Conservation (phyloP, 441 rosid genomes). For the Corymbia citriodora region DNA sequence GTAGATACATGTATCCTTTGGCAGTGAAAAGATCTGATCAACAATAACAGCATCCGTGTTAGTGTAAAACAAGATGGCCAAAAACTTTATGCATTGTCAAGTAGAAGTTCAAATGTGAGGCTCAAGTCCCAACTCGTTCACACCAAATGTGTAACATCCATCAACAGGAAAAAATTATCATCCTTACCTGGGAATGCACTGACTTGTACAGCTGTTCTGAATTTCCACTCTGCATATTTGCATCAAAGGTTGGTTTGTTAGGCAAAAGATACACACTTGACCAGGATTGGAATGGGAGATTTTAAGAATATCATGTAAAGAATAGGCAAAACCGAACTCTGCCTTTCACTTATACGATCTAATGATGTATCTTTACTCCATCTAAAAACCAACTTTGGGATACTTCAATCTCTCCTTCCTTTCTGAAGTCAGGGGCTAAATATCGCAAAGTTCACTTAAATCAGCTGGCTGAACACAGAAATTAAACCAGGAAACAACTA, state of each 20-base stretch:
- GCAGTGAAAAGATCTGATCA: conserved; percentile 73
- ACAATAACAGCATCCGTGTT: neutral
- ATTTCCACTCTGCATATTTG: conserved; percentile 65
- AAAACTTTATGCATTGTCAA: neutral
- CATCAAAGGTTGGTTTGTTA: neutral
- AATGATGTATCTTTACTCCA: neutral
- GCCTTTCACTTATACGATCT: neutral
- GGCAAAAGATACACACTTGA: neutral
- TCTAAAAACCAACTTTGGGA: neutral
- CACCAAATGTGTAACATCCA: neutral
- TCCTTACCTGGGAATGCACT: conserved; percentile 87
- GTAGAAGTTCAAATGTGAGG: neutral
- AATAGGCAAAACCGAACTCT: neutral
- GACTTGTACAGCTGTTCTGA: conserved; percentile 75
- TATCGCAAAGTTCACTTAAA: neutral
- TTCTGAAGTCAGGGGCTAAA: neutral
- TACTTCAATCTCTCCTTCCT: neutral
- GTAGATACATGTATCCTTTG: conserved; percentile 75
- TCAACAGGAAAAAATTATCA: neutral
- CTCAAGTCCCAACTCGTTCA: neutral
- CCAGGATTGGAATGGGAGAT: neutral
- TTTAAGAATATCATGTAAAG: neutral
- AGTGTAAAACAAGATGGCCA: neutral
- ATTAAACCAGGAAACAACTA: neutral
- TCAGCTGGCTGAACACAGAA: neutral